phyloP scores from a whole-genome alignment of 2,329 filamentous ascomycete species.

The Claviceps monticola region DNA sequence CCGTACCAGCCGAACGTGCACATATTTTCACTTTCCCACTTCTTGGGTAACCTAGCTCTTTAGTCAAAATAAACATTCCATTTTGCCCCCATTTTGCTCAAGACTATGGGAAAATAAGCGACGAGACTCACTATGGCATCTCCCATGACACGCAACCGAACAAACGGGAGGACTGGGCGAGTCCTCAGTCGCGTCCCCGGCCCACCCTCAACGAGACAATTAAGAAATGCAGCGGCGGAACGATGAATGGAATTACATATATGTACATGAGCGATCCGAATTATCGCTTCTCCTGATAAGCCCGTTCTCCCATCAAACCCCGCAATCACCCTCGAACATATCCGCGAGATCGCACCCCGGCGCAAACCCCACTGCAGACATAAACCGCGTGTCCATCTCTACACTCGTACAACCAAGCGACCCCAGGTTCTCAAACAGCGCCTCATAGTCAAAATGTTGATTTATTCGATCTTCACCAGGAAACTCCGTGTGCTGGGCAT shows the following conservation, averaged over 20 bases:
- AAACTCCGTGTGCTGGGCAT: neutral
- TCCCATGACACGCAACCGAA: neutral
- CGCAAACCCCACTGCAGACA: slow-evolving; percentile 52
- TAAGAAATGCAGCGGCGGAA: neutral
- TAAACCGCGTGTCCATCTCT: slow-evolving; percentile 46
- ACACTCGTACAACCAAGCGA: slow-evolving; percentile 36
- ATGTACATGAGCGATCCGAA: too few species aligned
- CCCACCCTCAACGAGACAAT: neutral
- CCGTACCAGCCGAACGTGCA: too few species aligned
- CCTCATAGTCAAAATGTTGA: slow-evolving; percentile 31
- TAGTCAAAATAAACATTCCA: too few species aligned
- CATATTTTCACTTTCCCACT: too few species aligned
- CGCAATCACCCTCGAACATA: slow-evolving; percentile 29
- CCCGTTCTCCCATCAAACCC: slow-evolving; percentile 10
- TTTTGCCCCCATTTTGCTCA: too few species aligned
- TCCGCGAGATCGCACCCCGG: slow-evolving; percentile 46
- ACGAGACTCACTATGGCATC: too few species aligned
- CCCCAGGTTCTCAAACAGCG: slow-evolving; percentile 37
- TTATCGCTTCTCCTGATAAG: neutral
- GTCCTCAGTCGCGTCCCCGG: neutral
- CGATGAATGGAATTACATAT: neutral
- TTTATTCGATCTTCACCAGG: slow-evolving; percentile 3
- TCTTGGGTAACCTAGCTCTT: too few species aligned
- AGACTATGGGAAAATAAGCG: too few species aligned
- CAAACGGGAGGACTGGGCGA: neutral